phyloP scores from a whole-genome alignment of 163 green algal species.

The Prototheca wickerhamii region DNA sequence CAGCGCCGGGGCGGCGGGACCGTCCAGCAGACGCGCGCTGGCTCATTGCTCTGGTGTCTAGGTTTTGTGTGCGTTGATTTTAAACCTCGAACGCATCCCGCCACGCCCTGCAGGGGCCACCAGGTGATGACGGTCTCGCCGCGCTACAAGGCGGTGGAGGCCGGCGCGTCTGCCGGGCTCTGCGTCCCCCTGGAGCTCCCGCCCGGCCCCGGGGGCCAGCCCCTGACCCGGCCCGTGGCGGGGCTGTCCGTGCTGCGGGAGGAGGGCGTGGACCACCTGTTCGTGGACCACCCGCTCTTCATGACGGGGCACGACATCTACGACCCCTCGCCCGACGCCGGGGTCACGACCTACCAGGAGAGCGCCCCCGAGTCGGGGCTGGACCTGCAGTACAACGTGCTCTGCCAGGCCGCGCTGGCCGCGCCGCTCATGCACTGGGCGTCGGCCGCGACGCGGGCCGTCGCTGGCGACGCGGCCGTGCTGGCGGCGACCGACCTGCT shows the following conservation, averaged over 20 bases:
- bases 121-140: slow-evolving; percentile 88
- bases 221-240: neutral
- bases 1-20: neutral
- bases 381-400: slow-evolving; percentile 60
- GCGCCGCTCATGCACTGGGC: slow-evolving; percentile 58
- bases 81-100: neutral
- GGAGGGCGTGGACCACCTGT: slow-evolving; percentile 65
- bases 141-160: slow-evolving; percentile 59
- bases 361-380: slow-evolving; percentile 12
- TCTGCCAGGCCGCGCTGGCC: slow-evolving; percentile 75
- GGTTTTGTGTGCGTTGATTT: slow-evolving; percentile 11
- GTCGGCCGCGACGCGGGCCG: neutral
- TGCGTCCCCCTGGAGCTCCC: slow-evolving; percentile 44
- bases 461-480: neutral
- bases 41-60: too few species aligned
- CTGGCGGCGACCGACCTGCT: neutral
- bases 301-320: neutral
- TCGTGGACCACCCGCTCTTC: slow-evolving; percentile 77
- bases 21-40: too few species aligned
- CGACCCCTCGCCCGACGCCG: neutral
- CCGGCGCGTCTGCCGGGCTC: slow-evolving; percentile 62
- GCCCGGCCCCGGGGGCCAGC: neutral
- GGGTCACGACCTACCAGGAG: slow-evolving; percentile 39
- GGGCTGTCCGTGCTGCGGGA: slow-evolving; percentile 18
- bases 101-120: slow-evolving; percentile 52